These are phyloP conservation scores for Fusarium setosum DNA, from an alignment of 2,329 filamentous ascomycete species.

Conservation along the genomic window DNA sequence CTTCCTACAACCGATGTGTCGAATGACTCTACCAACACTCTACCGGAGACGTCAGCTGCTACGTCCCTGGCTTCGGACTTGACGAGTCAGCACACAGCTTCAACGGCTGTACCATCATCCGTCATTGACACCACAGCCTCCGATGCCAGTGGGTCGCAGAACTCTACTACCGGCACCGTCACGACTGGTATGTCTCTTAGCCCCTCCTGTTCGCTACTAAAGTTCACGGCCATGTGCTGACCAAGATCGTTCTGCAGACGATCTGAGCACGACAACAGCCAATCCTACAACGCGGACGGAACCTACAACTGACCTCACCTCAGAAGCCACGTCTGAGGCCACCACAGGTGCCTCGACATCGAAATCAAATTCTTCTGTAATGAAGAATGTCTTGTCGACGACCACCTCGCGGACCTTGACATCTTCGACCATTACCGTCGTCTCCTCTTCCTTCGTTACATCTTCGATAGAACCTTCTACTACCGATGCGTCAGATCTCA, in stretches of 20 bases:
- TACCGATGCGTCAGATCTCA: conserved; percentile 22
- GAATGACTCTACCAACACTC: conserved; percentile 15
- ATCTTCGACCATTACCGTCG: conserved; percentile 34
- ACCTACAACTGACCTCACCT: conserved; percentile 28
- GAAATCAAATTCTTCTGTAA: conserved; percentile 8
- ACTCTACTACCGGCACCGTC: conserved; percentile 17
- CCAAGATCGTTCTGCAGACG: conserved; percentile 26
- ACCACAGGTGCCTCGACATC: conserved; percentile 21
- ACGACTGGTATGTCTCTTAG: conserved; percentile 38
- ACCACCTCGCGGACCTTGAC: conserved; percentile 23
- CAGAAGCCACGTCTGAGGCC: conserved; percentile 19
- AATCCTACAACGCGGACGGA: conserved; percentile 29
- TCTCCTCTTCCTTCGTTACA: conserved; percentile 30
- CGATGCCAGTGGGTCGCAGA: conserved; percentile 28
- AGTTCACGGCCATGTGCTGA: conserved; percentile 28
- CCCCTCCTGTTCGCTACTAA: conserved; percentile 21
- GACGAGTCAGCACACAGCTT: conserved; percentile 29
- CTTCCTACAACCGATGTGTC: conserved; percentile 28
- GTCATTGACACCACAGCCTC: conserved; percentile 26
- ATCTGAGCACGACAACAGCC: conserved; percentile 30
- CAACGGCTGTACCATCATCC: conserved; percentile 27
- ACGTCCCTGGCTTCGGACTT: conserved; percentile 24
- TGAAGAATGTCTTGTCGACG: conserved; percentile 23
- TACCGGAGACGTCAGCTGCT: conserved; percentile 17
- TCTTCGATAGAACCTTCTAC: conserved; percentile 28